Evolutionary conservation across 2,329 filamentous ascomycete genomes (phyloP).

Genomic region (Colletotrichum spaethianum): DNA sequence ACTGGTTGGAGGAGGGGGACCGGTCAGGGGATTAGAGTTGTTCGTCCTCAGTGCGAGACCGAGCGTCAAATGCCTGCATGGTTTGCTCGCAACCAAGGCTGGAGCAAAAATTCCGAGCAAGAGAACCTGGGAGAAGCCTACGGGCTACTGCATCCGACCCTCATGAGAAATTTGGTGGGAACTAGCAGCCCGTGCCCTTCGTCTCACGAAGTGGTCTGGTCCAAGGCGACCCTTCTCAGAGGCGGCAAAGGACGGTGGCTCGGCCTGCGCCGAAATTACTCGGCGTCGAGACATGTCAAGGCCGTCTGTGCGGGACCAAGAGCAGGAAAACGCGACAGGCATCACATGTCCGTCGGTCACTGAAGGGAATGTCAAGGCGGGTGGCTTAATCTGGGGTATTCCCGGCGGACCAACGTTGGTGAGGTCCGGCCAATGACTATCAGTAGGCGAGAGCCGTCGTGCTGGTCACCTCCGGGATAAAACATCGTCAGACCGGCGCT

Average conservation of each 20-base stretch:
- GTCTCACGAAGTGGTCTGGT: not conserved
- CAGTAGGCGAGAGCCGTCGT: not conserved
- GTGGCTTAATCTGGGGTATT: not conserved
- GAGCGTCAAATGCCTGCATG: slow-evolving; percentile 6
- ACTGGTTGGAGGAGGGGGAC: not conserved
- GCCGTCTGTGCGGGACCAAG: slow-evolving; percentile 30
- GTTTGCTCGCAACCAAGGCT: not conserved
- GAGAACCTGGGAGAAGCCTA: not conserved
- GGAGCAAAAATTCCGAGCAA: not conserved
- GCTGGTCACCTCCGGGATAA: not conserved
- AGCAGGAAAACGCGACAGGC: not conserved
- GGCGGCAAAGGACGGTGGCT: slow-evolving; percentile 16
- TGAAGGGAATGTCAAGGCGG: slow-evolving; percentile 27
- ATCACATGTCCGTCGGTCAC: slow-evolving; percentile 32
- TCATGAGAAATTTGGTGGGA: not conserved
- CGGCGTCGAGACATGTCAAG: slow-evolving; percentile 33
- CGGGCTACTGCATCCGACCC: not conserved
- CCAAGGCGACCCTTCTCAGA: not conserved
- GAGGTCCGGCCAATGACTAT: slow-evolving; percentile 24
- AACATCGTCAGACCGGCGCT: not conserved
- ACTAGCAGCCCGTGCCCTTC: slow-evolving; percentile 28
- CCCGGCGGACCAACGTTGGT: slow-evolving; percentile 3
- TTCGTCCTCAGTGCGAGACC: slow-evolving; percentile 13
- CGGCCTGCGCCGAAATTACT: slow-evolving; percentile 34
- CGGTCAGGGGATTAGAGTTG: not conserved